A percentile compares a stretch with the other conserved stretches of the same genome.
Conservation (phyloP, 139 green algal species). For the Auxenochlorella pyrenoidosa region DNA sequence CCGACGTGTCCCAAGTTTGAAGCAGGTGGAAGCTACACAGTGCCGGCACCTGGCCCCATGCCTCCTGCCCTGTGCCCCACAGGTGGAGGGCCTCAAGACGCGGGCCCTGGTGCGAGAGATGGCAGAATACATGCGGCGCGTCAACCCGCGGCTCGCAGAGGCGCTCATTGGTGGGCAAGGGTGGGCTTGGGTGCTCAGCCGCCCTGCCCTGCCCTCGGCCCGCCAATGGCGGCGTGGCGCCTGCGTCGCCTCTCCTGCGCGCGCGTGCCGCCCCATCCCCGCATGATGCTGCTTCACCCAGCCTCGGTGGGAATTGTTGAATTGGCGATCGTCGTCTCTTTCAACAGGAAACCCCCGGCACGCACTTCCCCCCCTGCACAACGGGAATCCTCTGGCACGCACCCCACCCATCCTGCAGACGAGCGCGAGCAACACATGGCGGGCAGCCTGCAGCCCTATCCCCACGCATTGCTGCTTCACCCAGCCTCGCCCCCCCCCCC, state of each 20-base stretch:
- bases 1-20: too few relatives aligned
- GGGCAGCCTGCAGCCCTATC: conserved; percentile 33
- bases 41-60: background rate
- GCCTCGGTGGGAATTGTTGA: background rate
- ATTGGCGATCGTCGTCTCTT: too few relatives aligned
- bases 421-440: conserved; percentile 65
- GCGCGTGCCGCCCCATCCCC: too few relatives aligned
- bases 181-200: too few relatives aligned
- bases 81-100: conserved; percentile 61
- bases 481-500: background rate
- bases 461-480: too few relatives aligned
- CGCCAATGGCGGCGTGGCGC: too few relatives aligned
- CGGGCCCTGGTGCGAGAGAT: conserved; percentile 37
- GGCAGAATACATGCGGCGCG: conserved; percentile 37
- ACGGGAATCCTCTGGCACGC: too few relatives aligned
- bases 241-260: background rate
- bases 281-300: background rate
- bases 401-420: background rate
- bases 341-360: too few relatives aligned
- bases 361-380: too few relatives aligned
- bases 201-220: too few relatives aligned
- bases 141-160: conserved; percentile 56
- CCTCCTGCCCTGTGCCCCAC: background rate
- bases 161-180: conserved; percentile 21
- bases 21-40: too few relatives aligned